phyloP scores from a whole-genome alignment of 176 grass and related monocot genomes.

The Oryza coarctata region DNA sequence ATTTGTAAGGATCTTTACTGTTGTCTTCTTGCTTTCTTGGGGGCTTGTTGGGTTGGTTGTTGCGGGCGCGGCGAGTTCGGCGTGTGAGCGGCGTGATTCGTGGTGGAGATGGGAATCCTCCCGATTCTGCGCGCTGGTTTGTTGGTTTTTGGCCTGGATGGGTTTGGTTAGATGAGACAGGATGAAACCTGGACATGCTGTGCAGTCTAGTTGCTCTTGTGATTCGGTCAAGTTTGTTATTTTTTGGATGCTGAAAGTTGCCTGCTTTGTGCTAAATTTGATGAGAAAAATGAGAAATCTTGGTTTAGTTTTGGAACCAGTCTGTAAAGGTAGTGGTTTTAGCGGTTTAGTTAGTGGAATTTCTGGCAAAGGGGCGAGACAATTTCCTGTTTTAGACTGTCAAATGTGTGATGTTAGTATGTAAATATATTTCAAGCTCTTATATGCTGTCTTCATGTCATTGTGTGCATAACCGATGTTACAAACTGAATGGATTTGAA shows the following conservation, averaged over 20 bases:
- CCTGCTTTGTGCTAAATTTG: background rate
- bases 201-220: background rate
- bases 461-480: background rate
- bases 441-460: background rate
- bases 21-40: background rate
- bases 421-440: background rate
- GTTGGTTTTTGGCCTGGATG: background rate
- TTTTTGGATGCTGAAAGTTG: background rate
- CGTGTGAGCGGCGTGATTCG: no score
- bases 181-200: background rate
- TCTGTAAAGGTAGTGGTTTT: background rate
- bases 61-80: background rate
- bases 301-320: background rate
- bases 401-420: background rate
- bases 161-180: background rate
- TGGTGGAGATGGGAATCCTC: background rate
- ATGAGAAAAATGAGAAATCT: background rate
- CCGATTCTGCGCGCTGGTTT: background rate
- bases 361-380: background rate
- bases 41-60: background rate
- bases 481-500: background rate
- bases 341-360: background rate
- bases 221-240: background rate
- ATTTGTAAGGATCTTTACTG: slow-evolving; percentile 24
- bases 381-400: background rate